Evolutionary conservation across 2,329 filamentous ascomycete species (phyloP), one percentile per base, ranked within the genome.

Genomic region (Fusarium redolens): DNA sequence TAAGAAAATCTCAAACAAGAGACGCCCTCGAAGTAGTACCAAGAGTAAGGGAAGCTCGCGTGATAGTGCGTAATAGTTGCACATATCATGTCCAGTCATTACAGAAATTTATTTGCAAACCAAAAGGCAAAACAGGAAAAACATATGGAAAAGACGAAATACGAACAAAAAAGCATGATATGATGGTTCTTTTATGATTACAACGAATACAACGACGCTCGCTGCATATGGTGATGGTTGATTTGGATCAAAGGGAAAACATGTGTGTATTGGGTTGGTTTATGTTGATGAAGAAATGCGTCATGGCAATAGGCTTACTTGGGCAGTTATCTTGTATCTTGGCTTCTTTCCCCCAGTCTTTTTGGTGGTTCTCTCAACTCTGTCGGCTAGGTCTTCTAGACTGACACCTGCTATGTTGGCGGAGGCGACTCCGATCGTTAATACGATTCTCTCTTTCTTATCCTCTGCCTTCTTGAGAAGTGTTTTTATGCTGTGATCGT

Each of bases 1-100:
- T 28, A 83, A 83, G 76, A 83, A 83, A 73, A 78, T 83, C 64
- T 81, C 79, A 51, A 79, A 82, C 47, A 78, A 70, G 77, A 81
- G 47, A 66, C 74, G 30, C 60, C 77, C 37, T 78, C 81, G 65
- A 55, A 71, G 43, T 66, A 76, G 31, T 22, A 69, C 74, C 25
- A 80, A 79, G 58, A 72, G 73, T 31, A 80, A 77, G 65, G 56
- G 71, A 15, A 62, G 72, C 51, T 73, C 72, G n/a, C 74, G 81
- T 58, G 78, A 78, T 64, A 73, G 68, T 62, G 75, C 76, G 40
- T 75, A 62, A 40, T 50, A 13, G 57, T 47, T 41, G 48, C 54
- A 66, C 25, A 47, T 45, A 55, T 51, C 63, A 65, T 50, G 62
- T 74, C 60, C 69, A 72, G 68, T 76, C 58, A 33, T 68, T 75